These are phyloP conservation scores for Skeletonema potamos DNA, from an alignment of 108 stramenopile species.

Conservation along the genomic window DNA sequence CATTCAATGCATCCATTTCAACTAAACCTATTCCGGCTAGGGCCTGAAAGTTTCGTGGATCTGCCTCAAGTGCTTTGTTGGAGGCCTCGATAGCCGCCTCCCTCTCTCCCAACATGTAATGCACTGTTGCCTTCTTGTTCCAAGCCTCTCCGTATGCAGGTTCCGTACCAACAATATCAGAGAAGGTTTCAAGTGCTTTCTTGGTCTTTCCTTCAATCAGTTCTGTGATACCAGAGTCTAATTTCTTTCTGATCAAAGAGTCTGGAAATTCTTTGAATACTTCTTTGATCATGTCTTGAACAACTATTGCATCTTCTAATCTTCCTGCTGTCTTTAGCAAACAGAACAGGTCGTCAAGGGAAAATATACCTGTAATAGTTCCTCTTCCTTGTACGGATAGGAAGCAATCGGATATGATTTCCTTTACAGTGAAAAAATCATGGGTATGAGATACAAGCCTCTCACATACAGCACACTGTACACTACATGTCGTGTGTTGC, in stretches of 20 bases:
- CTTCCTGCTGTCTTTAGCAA: conserved; percentile 49
- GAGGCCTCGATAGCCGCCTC: conserved; percentile 55
- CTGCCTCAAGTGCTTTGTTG: conserved; percentile 52
- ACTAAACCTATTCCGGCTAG: conserved; percentile 74
- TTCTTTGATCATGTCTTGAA: conserved; percentile 71
- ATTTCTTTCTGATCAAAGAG: conserved; percentile 42
- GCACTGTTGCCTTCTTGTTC: conserved; percentile 57
- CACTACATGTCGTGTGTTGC: background rate
- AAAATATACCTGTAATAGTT: conserved; percentile 36
- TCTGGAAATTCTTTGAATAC: conserved; percentile 64
- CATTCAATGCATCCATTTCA: conserved; percentile 54
- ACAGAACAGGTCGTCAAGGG: conserved; percentile 51
- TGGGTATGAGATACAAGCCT: background rate
- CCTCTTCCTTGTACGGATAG: conserved; percentile 19
- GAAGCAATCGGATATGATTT: conserved; percentile 25
- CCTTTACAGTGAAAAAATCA: conserved; percentile 23
- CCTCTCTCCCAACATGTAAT: conserved; percentile 62
- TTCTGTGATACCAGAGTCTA: conserved; percentile 59
- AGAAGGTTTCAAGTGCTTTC: conserved; percentile 52
- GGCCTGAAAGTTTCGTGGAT: conserved; percentile 68
- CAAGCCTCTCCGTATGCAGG: conserved; percentile 69
- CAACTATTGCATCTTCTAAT: conserved; percentile 49
- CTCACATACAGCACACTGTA: background rate
- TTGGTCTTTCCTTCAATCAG: conserved; percentile 60
- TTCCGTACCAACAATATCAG: conserved; percentile 56